Evolutionary conservation across 73 alveolate species (phyloP).

Genomic region (Tetrahymena thermophila): DNA sequence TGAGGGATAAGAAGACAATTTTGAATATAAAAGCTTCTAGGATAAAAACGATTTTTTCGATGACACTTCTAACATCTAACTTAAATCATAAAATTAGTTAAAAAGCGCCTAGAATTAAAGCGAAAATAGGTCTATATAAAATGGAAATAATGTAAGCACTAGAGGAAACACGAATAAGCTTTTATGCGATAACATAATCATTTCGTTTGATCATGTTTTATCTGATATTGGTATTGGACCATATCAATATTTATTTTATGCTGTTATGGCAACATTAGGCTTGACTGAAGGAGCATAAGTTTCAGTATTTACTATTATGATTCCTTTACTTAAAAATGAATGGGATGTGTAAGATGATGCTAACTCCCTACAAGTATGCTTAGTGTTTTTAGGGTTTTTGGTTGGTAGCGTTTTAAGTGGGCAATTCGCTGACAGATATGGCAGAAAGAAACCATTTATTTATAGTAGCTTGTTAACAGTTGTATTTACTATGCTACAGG

Average conservation of each 20-base stretch:
- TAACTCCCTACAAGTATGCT: slow-evolving; percentile 33
- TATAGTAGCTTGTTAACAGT: slow-evolving; percentile 26
- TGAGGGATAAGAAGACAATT: neutral
- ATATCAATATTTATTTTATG: slow-evolving; percentile 19
- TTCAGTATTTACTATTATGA: slow-evolving; percentile 36
- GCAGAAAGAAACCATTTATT: slow-evolving; percentile 36
- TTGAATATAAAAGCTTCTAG: neutral
- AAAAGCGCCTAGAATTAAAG: neutral
- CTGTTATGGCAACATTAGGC: slow-evolving; percentile 35
- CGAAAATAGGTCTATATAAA: neutral
- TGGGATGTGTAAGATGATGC: slow-evolving; percentile 30
- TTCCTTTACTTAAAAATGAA: slow-evolving; percentile 38
- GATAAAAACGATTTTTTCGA: neutral
- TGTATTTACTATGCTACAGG: neutral
- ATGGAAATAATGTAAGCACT: neutral
- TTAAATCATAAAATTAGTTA: neutral
- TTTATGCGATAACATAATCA: neutral
- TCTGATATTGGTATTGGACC: slow-evolving; percentile 22
- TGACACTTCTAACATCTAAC: neutral
- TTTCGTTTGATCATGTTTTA: slow-evolving; percentile 30
- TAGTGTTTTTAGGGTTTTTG: slow-evolving; percentile 31
- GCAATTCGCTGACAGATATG: slow-evolving; percentile 34
- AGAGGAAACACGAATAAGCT: neutral
- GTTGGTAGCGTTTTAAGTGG: slow-evolving; percentile 30
- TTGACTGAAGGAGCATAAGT: slow-evolving; percentile 41